Evolutionary conservation across 495 filamentous ascomycete genomes (phyloP).

Genomic region (Penicillium pancosmium): DNA sequence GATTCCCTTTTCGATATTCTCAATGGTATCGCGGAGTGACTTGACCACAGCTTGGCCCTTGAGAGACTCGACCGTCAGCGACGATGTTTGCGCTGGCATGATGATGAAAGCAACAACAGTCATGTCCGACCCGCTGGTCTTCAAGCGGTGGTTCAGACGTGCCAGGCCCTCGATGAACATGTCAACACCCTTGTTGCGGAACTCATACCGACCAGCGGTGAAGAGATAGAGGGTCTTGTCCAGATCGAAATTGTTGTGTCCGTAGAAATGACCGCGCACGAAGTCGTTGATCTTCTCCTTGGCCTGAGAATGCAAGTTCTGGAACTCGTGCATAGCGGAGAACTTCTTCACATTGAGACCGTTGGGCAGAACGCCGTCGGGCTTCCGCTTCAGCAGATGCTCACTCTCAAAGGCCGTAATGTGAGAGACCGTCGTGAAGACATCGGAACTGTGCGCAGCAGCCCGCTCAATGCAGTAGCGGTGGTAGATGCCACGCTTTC

Average conservation of each 20-base stretch:
- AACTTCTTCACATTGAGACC: constrained; percentile 99
- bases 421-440: constrained; percentile 98
- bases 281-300: constrained; percentile 99
- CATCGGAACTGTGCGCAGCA: constrained; percentile 86
- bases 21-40: constrained; percentile 87
- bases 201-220: constrained; percentile 95
- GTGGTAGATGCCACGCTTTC: constrained; percentile 98
- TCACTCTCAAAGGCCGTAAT: constrained; percentile 98
- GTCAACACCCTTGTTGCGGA: constrained; percentile 96
- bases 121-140: constrained; percentile 80
- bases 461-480: constrained; percentile 97
- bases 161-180: constrained; percentile 99
- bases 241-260: constrained; percentile 93
- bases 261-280: constrained; percentile 97
- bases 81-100: constrained; percentile 97
- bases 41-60: constrained; percentile 98
- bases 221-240: constrained; percentile 99
- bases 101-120: constrained; percentile 99
- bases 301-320: constrained; percentile 93
- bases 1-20: constrained; percentile 85
- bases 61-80: constrained; percentile 90
- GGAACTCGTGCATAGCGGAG: constrained; percentile 97
- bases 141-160: constrained; percentile 90
- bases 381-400: constrained; percentile 95
- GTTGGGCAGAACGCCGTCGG: constrained; percentile 94